These are phyloP conservation scores for Venturia carpophila DNA, from an alignment of 2,329 filamentous ascomycete genomes.

Conservation along the genomic window DNA sequence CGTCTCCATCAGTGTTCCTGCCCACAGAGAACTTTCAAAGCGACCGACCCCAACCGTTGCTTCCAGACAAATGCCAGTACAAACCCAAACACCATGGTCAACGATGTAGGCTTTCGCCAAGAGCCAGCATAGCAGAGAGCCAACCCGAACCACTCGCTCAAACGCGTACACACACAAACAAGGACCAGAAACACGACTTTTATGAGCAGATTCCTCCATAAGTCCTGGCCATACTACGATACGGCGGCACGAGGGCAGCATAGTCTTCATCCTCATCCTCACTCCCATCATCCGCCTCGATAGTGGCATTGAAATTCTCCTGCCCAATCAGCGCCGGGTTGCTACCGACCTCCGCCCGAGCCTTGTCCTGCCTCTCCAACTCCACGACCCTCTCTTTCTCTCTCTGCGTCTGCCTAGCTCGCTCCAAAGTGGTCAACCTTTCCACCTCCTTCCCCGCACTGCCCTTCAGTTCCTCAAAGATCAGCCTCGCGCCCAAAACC, in stretches of 20 bases:
- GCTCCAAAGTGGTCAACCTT: constrained; percentile 4
- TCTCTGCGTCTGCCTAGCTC: not conserved
- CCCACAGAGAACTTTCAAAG: not conserved
- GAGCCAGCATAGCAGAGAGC: not conserved
- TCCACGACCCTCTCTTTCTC: constrained; percentile 15
- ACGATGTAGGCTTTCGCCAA: not conserved
- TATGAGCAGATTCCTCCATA: not conserved
- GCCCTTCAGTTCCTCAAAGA: constrained; percentile 56
- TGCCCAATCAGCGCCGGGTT: constrained; percentile 5
- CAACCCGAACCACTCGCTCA: not conserved
- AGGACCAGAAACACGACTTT: not conserved
- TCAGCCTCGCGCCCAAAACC: constrained; percentile 59
- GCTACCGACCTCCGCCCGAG: not conserved
- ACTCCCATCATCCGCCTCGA: constrained; percentile 18
- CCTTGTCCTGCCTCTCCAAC: not conserved
- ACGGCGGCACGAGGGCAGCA: constrained; percentile 9
- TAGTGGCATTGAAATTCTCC: not conserved
- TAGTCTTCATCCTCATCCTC: constrained; percentile 15
- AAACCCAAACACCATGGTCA: not conserved
- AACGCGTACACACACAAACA: not conserved
- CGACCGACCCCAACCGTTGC: not conserved
- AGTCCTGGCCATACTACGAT: constrained; percentile 15
- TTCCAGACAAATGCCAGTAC: not conserved
- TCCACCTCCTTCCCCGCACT: constrained; percentile 48
- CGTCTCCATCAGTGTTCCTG: not conserved